Evolutionary conservation across 176 grass and related monocot genomes (phyloP).

Genomic region (Thinopyrum elongatum): DNA sequence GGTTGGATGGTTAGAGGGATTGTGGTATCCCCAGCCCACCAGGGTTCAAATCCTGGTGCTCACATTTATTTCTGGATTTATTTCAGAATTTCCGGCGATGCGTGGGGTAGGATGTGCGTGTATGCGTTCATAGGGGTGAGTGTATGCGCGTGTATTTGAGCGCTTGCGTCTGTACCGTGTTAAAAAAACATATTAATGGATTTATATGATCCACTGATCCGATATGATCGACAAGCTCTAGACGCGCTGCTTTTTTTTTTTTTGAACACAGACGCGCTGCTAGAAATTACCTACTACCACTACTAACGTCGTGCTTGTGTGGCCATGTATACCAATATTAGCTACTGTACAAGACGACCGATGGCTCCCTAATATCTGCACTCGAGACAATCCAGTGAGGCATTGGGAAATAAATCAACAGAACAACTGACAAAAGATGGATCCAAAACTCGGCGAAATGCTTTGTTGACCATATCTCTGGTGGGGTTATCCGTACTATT

Average conservation of each 20-base stretch:
- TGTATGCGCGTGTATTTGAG: too few species aligned
- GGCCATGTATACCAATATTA: background rate
- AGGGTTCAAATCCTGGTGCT: too few species aligned
- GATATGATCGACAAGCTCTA: background rate
- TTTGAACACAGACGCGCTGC: background rate
- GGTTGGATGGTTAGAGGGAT: too few species aligned
- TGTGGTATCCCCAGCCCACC: too few species aligned
- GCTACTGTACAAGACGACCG: background rate
- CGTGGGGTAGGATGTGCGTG: too few species aligned
- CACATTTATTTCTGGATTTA: too few species aligned
- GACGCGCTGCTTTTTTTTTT: background rate
- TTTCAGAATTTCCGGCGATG: too few species aligned
- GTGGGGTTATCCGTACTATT: background rate
- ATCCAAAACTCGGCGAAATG: background rate
- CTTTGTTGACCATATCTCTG: background rate
- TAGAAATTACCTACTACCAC: too few species aligned
- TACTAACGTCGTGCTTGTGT: too few species aligned
- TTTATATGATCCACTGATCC: background rate
- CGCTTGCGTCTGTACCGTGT: too few species aligned
- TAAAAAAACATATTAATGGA: too few species aligned
- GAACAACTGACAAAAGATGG: background rate
- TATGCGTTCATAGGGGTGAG: too few species aligned
- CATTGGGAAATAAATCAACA: background rate
- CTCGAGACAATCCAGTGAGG: background rate
- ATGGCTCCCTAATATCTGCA: background rate